Base-by-base conservation (phyloP, 129 eudicot species). In the Scalesia atractyloides region DNA sequence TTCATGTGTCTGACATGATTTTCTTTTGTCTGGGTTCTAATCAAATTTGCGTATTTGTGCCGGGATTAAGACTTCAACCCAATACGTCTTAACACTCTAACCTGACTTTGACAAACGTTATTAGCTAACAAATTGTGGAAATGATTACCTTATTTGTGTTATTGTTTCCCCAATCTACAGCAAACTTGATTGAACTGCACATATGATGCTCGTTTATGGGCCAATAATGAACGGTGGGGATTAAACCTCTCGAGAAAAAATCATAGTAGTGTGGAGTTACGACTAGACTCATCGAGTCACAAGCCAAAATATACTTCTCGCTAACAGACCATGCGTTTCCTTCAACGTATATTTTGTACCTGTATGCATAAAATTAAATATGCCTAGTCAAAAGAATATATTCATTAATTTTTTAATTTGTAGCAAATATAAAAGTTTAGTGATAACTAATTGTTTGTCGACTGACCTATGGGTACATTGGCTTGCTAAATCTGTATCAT, bases 311-410 rank as follows among this genome's bases (percentile, higher is more conserved):
- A 54, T 86, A 86, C 73, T 86, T 86, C 62, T 83, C 88, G 51
- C 91, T 86, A 9, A 83, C 91, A 0, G 91, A 86, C 91, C 91
- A 83, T 64, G 88, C 78, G 12, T 73, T 81, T 76, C 91, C 91
- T 77, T 87, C 88, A 0, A 76, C 82, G 9, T 87, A 82, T 62
- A 84, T 84, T 66, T 87, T 84, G 73, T 87, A 87, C 82, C 92
- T 84, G 64, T 48, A 69, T 0, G 12, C 17, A 73, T 4, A 56
- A 86, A 22, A 17, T 4, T 9, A 0, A 12, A 11, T 7, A 2
- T 1, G 5, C 0, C n/a, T 30, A 17, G n/a, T 9, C 18, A 59
- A 12, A 39, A 33, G 56, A 81, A 39, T 9, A 86, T 70, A 52
- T 74, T 70, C 84, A 83, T 76, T 4, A 88, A 30, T 30, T 30